Conservation (phyloP, 805 yeast genomes). For the Starmerella floris region DNA sequence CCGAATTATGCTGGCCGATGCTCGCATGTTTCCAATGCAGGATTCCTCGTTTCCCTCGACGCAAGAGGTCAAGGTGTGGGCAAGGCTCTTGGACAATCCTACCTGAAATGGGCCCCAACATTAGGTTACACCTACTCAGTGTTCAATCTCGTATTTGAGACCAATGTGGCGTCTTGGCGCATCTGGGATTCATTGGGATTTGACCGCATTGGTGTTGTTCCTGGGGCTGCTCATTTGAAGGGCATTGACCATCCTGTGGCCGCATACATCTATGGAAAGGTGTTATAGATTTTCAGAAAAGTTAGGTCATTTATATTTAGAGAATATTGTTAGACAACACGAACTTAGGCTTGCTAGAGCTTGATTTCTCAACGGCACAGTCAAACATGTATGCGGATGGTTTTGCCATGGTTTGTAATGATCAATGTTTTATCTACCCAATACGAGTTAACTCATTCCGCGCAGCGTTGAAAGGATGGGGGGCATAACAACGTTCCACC, state of each 20-base stretch:
- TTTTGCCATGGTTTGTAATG: no score
- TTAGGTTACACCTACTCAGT: constrained; percentile 74
- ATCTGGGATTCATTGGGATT: constrained; percentile 82
- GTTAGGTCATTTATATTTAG: no score
- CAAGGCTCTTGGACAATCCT: constrained; percentile 49
- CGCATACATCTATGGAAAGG: constrained; percentile 64
- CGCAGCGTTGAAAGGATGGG: no score
- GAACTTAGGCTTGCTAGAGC: no score
- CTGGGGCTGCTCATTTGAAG: constrained; percentile 59
- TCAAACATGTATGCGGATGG: no score
- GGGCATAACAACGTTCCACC: no score
- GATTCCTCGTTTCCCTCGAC: constrained; percentile 52
- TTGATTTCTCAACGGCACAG: no score
- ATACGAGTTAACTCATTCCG: no score
- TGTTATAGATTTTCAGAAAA: no score
- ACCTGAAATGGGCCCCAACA: constrained; percentile 57
- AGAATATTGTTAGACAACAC: no score
- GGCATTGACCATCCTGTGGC: constrained; percentile 53
- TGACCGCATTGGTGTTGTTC: constrained; percentile 59
- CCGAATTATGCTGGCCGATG: constrained; percentile 81
- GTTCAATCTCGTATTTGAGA: constrained; percentile 74
- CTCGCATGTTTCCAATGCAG: constrained; percentile 79
- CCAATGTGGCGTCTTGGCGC: constrained; percentile 57
- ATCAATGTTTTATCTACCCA: no score
- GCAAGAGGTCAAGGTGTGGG: constrained; percentile 63